Evolutionary conservation across 768 basidiomycete genomes (phyloP), one percentile per base, ranked within the genome.

Genomic region (Boletus sp.): DNA sequence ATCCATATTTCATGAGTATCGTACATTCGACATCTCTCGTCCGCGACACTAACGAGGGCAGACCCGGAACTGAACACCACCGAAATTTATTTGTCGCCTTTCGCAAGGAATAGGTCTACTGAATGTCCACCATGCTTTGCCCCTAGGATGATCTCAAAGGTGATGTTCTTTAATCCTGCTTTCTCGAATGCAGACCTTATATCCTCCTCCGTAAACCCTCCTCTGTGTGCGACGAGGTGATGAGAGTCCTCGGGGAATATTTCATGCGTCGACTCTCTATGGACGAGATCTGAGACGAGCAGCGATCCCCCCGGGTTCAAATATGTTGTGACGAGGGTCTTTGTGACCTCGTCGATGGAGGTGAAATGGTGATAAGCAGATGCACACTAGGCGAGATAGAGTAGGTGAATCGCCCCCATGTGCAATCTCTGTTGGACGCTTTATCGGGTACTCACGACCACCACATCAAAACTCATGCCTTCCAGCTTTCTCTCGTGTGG

Each of bases 311-410:
- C 78, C 0, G 83, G 83, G 54, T 82, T 87, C 58, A 91, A 72
- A 64, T 83, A 82, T 39, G 57, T 54, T 8, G 69, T 71, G 2
- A 71, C 74, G n/a, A 90, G 75, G 2, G 70, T 69, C 15, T 71
- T 70, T 7, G 88, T 89, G 29, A 78, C 78, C 11, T 70, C 67
- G 8, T 73, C 69, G 59, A 83, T 76, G 27, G 77, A 77, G 6
- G 69, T 50, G 50, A 88, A 75, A 64, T 88, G 86, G 57, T 88
- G 86, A 62, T 85, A 88, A 2, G 87, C 74, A 27, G 74, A 70
- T 9, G 78, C 74, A 60, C 87, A 90, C 88, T 90, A 56, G 7
- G 4, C 7, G 23, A 45, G 17, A 37, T 7, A 25, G 3, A 19
- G 29, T 29, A 15, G 21, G 7, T 27, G n/a, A 29, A 21, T 48